Base-by-base conservation (phyloP, 2,329 filamentous ascomycete species). In the Aphanocladium album region DNA sequence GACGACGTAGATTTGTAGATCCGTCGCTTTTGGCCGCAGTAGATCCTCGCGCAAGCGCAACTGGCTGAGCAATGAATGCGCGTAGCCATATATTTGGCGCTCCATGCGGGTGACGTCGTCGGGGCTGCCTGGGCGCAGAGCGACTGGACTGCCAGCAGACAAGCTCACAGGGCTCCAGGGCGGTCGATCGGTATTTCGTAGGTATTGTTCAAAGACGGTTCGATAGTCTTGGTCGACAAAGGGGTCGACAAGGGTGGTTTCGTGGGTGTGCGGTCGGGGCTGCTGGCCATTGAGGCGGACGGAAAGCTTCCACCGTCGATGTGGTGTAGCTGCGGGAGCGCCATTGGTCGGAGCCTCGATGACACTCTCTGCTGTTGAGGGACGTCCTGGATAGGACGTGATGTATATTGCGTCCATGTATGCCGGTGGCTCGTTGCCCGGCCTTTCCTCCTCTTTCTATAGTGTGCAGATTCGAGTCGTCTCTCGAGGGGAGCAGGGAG, bases 191-290 rank as follows among this genome's bases (percentile, higher is more conserved):
- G 67, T 66, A 54, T 63, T 65, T 19, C 63, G 65, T n/a, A 70
- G 64, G 49, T 70, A 69, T 30, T 63, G 47, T 56, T 70, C 69
- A 39, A 70, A 67, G 52, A 70, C 57, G 39, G 61, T 53, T 17
- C 60, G 64, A 47, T 70, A 70, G 35, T 70, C 63, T n/a, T 39
- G 50, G 46, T 66, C 65, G 25, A 63, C 46, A 23, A 70, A 68
- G 5, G 69, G 69, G 50, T 70, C 69, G 41, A 60, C 54, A 14
- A 70, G 67, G 46, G 58, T 60, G 6, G 57, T 27, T n/a, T 41
- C 9, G 30, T 52, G 19, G 53, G 25, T 30, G n/a, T 56, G 25
- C 5, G 21, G 53, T 5, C 17, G 25, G 6, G 6, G n/a, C 16
- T 63, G 49, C 21, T 59, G 21, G 41, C 64, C 58, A 61, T 68